Percentiles rank a stretch among this genome's conserved stretches.
phyloP scores from a whole-genome alignment of 2,329 filamentous ascomycete genomes.

The Monilinia vaccinii-corymbosi region DNA sequence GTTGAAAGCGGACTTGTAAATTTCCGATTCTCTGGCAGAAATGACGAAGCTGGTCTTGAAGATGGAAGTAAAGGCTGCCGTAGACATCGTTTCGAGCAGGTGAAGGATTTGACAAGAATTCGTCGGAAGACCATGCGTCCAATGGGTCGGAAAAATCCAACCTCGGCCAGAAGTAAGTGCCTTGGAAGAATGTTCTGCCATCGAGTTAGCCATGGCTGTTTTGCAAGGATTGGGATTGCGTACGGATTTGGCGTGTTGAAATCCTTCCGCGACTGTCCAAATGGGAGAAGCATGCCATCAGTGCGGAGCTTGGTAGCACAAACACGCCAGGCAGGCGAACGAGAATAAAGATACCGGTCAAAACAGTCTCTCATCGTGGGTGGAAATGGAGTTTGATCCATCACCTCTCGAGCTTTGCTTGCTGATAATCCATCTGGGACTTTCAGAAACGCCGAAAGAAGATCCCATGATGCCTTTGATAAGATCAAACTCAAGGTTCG shows the following conservation, averaged over 20 bases:
- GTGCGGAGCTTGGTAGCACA: slow-evolving; percentile 28
- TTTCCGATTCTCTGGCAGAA: not conserved
- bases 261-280: slow-evolving; percentile 26
- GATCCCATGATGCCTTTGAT: slow-evolving; percentile 24
- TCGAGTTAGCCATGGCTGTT: not conserved
- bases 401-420: slow-evolving; percentile 20
- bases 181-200: slow-evolving; percentile 31
- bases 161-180: slow-evolving; percentile 30
- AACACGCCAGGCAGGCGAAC: slow-evolving; percentile 25
- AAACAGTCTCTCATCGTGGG: slow-evolving; percentile 28
- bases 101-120: not conserved
- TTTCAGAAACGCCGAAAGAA: slow-evolving; percentile 24
- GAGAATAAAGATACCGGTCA: slow-evolving; percentile 26
- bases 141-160: slow-evolving; percentile 31
- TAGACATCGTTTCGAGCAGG: slow-evolving; percentile 10
- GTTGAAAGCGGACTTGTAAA: not conserved
- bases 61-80: slow-evolving; percentile 1
- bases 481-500: not conserved
- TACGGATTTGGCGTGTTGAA: slow-evolving; percentile 36
- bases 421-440: slow-evolving; percentile 23
- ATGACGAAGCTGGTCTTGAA: not conserved
- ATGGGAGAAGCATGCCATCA: slow-evolving; percentile 35
- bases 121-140: slow-evolving; percentile 28
- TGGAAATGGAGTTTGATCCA: slow-evolving; percentile 27
- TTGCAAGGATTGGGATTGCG: slow-evolving; percentile 15